These are phyloP conservation scores for Chlamydomonas incerta DNA, from an alignment of 139 green algal genomes.

Conservation along the genomic window DNA sequence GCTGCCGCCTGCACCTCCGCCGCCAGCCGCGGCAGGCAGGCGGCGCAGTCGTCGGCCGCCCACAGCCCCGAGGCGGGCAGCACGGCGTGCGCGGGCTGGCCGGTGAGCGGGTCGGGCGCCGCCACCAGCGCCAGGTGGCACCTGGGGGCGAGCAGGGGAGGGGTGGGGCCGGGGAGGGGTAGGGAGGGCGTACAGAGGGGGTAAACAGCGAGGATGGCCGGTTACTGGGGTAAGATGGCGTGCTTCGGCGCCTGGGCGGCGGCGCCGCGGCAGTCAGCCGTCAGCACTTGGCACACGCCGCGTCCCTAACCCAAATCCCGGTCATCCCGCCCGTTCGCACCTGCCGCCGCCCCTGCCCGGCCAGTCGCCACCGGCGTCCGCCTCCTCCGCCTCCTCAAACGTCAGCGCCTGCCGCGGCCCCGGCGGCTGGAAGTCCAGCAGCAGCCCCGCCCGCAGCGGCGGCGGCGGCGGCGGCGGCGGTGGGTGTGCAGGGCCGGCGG, in stretches of 20 bases:
- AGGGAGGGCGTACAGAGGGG: too few relatives aligned
- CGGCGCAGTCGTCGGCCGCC: conserved; percentile 1
- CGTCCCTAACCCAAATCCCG: too few relatives aligned
- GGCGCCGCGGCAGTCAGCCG: too few relatives aligned
- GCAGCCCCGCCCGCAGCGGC: conserved; percentile 1
- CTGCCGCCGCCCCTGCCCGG: too few relatives aligned
- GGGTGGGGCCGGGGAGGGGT: neutral
- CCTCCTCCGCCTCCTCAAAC: neutral
- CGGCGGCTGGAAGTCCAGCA: conserved; percentile 14
- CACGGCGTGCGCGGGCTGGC: neutral
- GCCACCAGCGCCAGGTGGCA: conserved; percentile 21
- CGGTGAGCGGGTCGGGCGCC: neutral
- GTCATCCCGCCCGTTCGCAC: too few relatives aligned
- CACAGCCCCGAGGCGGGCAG: conserved; percentile 8
- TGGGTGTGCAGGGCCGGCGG: too few relatives aligned
- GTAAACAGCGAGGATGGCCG: too few relatives aligned
- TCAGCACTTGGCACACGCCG: too few relatives aligned
- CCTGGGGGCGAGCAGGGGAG: neutral
- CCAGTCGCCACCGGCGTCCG: neutral
- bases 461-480: neutral
- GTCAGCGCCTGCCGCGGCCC: conserved; percentile 10
- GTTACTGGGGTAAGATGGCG: too few relatives aligned
- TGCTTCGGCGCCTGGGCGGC: too few relatives aligned
- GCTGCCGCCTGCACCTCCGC: neutral
- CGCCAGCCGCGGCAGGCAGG: neutral